Conservation (phyloP, 2,329 filamentous ascomycete genomes). For the Aspergillus sp. region DNA sequence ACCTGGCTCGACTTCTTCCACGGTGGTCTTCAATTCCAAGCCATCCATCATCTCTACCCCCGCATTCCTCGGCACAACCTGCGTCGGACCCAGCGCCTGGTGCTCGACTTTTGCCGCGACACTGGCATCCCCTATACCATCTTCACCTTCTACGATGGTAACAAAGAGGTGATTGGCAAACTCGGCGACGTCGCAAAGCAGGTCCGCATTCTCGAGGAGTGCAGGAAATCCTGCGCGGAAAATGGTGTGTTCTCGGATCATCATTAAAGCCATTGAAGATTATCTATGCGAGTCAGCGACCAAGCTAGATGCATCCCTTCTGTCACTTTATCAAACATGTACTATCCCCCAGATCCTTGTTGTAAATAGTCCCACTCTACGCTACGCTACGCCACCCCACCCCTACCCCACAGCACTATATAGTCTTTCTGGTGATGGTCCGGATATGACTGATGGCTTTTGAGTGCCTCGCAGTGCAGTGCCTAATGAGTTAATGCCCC, state of each 20-base stretch:
- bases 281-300: not conserved
- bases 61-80: constrained; percentile 84
- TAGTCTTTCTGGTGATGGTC: not conserved
- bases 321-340: not conserved
- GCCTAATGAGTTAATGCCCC: not conserved
- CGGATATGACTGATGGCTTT: not conserved
- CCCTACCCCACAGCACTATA: not conserved
- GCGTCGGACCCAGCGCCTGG: constrained; percentile 70
- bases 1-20: constrained; percentile 87
- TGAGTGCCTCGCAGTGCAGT: not conserved
- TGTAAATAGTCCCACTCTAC: constrained; percentile 1
- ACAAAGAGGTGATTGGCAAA: constrained; percentile 74
- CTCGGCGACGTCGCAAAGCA: constrained; percentile 79
- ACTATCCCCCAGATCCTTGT: not conserved
- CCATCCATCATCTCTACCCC: constrained; percentile 82
- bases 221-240: constrained; percentile 55
- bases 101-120: constrained; percentile 78
- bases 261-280: constrained; percentile 20
- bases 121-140: constrained; percentile 82
- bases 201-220: constrained; percentile 74
- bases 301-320: not conserved
- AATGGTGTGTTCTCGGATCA: constrained; percentile 37
- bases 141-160: constrained; percentile 82
- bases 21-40: constrained; percentile 86
- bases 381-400: no score